Percentiles rank a stretch among this genome's conserved stretches.
These are phyloP conservation scores for Camellia lanceoleosa DNA, from an alignment of 148 eudicot species.

Conservation along the genomic window DNA sequence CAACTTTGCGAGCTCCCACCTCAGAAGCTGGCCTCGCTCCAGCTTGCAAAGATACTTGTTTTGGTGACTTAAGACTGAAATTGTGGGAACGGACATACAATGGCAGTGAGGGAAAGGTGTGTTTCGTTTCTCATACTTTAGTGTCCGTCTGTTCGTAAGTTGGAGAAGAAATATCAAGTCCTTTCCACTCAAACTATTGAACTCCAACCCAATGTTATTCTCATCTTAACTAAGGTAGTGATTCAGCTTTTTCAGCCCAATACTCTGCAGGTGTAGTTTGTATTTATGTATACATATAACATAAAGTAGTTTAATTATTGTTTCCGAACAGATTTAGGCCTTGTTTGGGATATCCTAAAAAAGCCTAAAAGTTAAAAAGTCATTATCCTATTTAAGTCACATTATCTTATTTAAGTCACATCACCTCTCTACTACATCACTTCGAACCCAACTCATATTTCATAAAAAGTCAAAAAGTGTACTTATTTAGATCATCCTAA, in stretches of 20 bases:
- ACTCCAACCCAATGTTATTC: too few relatives aligned
- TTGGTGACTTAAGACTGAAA: conserved; percentile 54
- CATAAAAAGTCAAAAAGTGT: too few relatives aligned
- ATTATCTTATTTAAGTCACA: too few relatives aligned
- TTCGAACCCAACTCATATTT: too few relatives aligned
- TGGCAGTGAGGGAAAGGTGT: conserved; percentile 81
- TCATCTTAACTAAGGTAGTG: too few relatives aligned
- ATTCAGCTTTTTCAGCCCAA: not conserved
- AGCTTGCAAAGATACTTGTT: conserved; percentile 86
- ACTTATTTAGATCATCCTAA: too few relatives aligned
- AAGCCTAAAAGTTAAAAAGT: too few relatives aligned
- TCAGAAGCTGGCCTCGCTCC: conserved; percentile 76
- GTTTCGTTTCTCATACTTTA: not conserved
- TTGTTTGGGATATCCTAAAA: too few relatives aligned
- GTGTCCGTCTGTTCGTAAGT: not conserved
- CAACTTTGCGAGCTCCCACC: conserved; percentile 87
- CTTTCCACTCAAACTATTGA: too few relatives aligned
- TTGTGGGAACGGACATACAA: conserved; percentile 66
- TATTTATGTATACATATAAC: not conserved
- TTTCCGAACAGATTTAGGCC: not conserved
- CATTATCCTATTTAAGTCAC: too few relatives aligned
- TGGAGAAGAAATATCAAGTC: too few relatives aligned
- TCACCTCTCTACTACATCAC: too few relatives aligned
- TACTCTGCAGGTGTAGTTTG: not conserved
- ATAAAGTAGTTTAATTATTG: not conserved